These are phyloP conservation scores for Inonotus obliquus DNA, from an alignment of 1,284 basidiomycete species.

Conservation along the genomic window DNA sequence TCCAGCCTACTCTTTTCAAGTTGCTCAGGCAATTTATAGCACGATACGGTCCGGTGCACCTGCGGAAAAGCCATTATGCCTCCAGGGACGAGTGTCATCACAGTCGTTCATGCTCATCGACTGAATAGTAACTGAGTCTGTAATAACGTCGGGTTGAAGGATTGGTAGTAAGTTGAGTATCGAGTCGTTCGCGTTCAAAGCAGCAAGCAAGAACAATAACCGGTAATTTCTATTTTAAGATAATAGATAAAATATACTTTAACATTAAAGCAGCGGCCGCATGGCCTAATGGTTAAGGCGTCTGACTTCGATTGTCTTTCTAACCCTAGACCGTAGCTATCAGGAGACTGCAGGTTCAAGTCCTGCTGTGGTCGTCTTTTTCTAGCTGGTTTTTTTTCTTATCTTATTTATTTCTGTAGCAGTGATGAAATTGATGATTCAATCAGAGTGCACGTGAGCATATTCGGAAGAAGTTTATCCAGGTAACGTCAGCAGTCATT, in stretches of 20 bases:
- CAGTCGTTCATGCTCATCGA: too few species aligned
- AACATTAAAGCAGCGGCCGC: background rate
- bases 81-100: too few species aligned
- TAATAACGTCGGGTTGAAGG: too few species aligned
- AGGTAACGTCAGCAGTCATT: background rate
- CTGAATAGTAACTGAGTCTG: too few species aligned
- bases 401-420: background rate
- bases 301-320: conserved; percentile 19
- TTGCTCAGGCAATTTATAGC: background rate
- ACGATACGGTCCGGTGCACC: too few species aligned
- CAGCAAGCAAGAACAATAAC: too few species aligned
- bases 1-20: background rate
- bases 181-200: too few species aligned
- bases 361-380: conserved; percentile 26
- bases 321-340: too few species aligned
- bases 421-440: too few species aligned
- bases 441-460: background rate
- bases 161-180: too few species aligned
- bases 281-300: conserved; percentile 23
- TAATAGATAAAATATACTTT: too few species aligned
- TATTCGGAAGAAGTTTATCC: background rate
- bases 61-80: background rate
- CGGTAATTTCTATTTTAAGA: too few species aligned
- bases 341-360: conserved; percentile 32
- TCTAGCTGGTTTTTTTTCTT: background rate